Evolutionary conservation across 1,284 basidiomycete species (phyloP), one percentile per base, ranked within the genome.

Genomic region (Puccinia triticina): DNA sequence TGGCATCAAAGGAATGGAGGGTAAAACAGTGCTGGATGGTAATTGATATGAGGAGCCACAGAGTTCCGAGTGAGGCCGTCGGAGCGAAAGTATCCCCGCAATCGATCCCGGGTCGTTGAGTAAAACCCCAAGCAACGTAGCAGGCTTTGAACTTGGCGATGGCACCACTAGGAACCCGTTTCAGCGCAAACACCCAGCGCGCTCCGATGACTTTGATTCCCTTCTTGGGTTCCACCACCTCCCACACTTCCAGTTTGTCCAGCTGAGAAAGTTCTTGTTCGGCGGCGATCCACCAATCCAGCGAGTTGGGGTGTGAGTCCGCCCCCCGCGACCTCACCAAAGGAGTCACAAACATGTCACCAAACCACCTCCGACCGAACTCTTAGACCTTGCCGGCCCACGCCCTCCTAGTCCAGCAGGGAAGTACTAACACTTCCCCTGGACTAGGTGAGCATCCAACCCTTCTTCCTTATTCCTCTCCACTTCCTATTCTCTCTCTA

Each of bases 181-280:
- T 80, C 0, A 67, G 37, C 1, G 64, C 40, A 43, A 80, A 80
- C 4, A 80, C 77, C 64, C 77, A 80, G 1, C 50, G 53, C 48
- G 43, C 26, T 0, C 66, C 77, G 34, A 79, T 32, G 1, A 53
- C 34, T 32, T 69, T 32, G 4, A 32, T 37, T 21, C 23, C 23
- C 18, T 46, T 43, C 2, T 8, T 5, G 1, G 66, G 66, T 8
- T 69, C 66, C 4, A 55, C 64, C 4, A 40, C 29, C 14, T 53
- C 29, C 77, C 77, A 78, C 3, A 78, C 64, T 14, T n/a, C 64
- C 14, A 67, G 34, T 1, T 53, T 34, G 12, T 67, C 61, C 8
- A 78, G n/a, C 12, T 66, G 46, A 29, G 0, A 10, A 0, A 78
- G 61, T n/a, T 67, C 77, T 37, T 16, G 26, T n/a, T 50, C 29